Evolutionary conservation across 352 stramenopile genomes (phyloP).

Genomic region (Phytopythium sindhum): DNA sequence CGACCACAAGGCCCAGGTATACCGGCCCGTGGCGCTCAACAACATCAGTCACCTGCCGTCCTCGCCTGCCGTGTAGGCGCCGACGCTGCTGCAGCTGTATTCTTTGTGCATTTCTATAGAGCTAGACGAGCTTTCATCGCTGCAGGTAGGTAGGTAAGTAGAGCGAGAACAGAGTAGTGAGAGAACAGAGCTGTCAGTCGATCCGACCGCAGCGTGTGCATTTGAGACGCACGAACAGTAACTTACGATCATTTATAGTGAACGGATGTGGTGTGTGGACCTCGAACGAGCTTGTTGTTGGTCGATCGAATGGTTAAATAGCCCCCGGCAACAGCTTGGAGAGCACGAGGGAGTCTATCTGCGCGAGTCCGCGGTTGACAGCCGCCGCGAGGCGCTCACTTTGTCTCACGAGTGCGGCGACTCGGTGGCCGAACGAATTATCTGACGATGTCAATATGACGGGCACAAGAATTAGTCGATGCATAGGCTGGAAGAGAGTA

Average conservation of each 20-base stretch:
- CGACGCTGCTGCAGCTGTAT: background rate
- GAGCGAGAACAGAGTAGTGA: no score
- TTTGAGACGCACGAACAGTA: conserved; percentile 6
- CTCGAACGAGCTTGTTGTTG: background rate
- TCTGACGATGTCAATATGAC: conserved; percentile 5
- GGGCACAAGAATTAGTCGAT: background rate
- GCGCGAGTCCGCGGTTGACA: conserved; percentile 16
- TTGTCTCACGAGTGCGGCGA: conserved; percentile 31
- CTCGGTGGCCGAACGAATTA: conserved; percentile 29
- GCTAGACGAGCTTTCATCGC: background rate
- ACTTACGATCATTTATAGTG: conserved; percentile 1
- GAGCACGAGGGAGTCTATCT: conserved; percentile 31
- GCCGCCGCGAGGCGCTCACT: conserved; percentile 10
- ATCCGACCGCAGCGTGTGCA: background rate
- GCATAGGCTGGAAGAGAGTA: background rate
- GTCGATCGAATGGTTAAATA: background rate
- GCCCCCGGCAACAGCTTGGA: background rate
- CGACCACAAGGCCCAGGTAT: conserved; percentile 51
- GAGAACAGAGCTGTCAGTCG: background rate
- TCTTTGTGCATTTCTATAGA: background rate
- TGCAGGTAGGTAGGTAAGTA: background rate
- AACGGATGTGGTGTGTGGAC: background rate
- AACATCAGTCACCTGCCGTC: conserved; percentile 53
- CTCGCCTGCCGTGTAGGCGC: conserved; percentile 17
- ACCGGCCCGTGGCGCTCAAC: conserved; percentile 65